Percentiles rank a stretch among this genome's conserved stretches.
Evolutionary conservation across 768 basidiomycete genomes (phyloP).

Genomic region (Heimioporus sp.): DNA sequence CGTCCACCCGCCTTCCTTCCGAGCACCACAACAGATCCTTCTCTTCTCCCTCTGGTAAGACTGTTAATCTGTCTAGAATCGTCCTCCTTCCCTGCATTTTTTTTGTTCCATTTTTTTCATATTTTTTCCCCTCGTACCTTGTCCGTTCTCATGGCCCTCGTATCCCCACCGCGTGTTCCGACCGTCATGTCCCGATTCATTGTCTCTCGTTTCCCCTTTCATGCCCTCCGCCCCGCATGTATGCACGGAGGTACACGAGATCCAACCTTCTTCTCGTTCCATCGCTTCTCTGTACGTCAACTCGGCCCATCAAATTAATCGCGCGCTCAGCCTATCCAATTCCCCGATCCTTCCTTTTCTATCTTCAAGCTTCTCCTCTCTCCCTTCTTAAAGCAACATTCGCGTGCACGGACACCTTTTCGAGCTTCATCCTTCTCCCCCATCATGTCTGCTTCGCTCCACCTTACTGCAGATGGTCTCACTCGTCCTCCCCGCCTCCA

Average conservation of each 20-base stretch:
- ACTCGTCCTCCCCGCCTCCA: slow-evolving; percentile 50
- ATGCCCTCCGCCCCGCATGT: slow-evolving; percentile 19
- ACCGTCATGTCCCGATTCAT: slow-evolving; percentile 4
- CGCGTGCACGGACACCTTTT: slow-evolving; percentile 28
- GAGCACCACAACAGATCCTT: no score
- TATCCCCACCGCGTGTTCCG: slow-evolving; percentile 11
- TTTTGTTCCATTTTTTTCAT: no score
- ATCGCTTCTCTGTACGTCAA: slow-evolving; percentile 38
- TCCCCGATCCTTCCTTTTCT: slow-evolving; percentile 33
- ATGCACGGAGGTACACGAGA: slow-evolving; percentile 23
- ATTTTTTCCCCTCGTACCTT: not conserved
- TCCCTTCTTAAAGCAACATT: slow-evolving; percentile 31
- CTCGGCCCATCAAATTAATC: slow-evolving; percentile 30
- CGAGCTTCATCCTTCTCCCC: slow-evolving; percentile 24
- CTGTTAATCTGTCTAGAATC: slow-evolving; percentile 7
- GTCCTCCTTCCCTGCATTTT: no score
- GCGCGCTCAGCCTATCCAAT: slow-evolving; percentile 29
- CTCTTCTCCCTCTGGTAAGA: slow-evolving; percentile 11
- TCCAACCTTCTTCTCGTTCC: slow-evolving; percentile 19
- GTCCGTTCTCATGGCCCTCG: slow-evolving; percentile 1
- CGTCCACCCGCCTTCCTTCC: no score
- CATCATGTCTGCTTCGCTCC: slow-evolving; percentile 30
- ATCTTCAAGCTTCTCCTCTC: slow-evolving; percentile 30
- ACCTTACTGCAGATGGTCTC: slow-evolving; percentile 16
- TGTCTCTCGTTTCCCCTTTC: slow-evolving; percentile 21